phyloP scores from a whole-genome alignment of 2,329 filamentous ascomycete species.

The Aspergillus aculeatus region DNA sequence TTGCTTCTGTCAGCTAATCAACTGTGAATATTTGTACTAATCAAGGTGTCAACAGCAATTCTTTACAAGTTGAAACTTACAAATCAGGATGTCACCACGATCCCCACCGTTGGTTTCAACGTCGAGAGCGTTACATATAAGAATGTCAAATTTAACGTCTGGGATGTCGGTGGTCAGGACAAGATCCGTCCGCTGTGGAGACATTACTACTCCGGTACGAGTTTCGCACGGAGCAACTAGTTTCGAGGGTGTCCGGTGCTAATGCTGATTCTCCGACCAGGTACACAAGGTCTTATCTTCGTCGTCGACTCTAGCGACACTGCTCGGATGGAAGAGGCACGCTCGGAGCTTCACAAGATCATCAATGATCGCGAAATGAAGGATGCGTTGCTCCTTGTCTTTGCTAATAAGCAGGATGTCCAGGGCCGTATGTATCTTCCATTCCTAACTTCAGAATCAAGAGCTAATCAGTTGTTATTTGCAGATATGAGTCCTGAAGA shows the following conservation, averaged over 20 bases:
- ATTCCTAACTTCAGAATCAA: neutral
- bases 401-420: slow-evolving; percentile 99
- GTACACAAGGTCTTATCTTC: slow-evolving; percentile 97
- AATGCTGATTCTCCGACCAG: slow-evolving; percentile 44
- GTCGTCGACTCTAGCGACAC: slow-evolving; percentile 95
- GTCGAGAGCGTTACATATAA: slow-evolving; percentile 99
- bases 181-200: slow-evolving; percentile 97
- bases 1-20: neutral
- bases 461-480: slow-evolving; percentile 16
- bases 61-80: slow-evolving; percentile 95
- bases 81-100: slow-evolving; percentile 96
- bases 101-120: slow-evolving; percentile 98
- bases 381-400: slow-evolving; percentile 88
- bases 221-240: neutral
- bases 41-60: slow-evolving; percentile 57
- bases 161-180: slow-evolving; percentile 98
- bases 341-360: slow-evolving; percentile 91
- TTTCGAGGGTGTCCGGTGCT: neutral
- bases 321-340: slow-evolving; percentile 86
- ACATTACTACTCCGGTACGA: slow-evolving; percentile 83
- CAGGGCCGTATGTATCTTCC: slow-evolving; percentile 61
- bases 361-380: slow-evolving; percentile 98
- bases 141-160: slow-evolving; percentile 99
- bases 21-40: slow-evolving; percentile 8
- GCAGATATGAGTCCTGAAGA: slow-evolving; percentile 76